Base-by-base conservation (phyloP, 352 stramenopile species). In the Peronospora farinosa region DNA sequence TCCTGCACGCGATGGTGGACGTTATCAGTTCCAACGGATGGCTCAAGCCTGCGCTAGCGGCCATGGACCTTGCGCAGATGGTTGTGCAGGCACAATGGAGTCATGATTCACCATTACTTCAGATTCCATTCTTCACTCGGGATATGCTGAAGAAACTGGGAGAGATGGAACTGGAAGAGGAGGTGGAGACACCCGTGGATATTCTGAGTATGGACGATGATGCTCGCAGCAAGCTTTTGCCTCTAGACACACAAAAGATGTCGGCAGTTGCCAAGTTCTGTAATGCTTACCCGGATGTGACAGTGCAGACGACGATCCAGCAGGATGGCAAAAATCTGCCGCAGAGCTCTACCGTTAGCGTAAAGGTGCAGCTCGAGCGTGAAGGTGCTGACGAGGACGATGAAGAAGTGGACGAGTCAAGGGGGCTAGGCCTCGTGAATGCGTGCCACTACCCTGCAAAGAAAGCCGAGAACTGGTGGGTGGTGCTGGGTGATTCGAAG, bases 31-130 rank as follows among this genome's bases (percentile, higher is more conserved):
- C 92, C 38, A 98, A 98, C 65, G 93, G 95, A 4, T 99, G 96
- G 96, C 78, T 99, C 9, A 98, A 98, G 71, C 96, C 97, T 5
- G 96, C 96, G 4, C 67, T 99, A 7, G 92, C 95, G 11, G 95
- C 96, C 6, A 99, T 99, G 96, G 97, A 99, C 58, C 77, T 99
- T 5, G 95, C 86, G 15, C 97, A 99, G 69, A 99, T 99, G 96
- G 78, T 99, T 38, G 94, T 99, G 19, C 97, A 99, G 60, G 97
- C 92, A 1, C 78, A 98, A 33, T 99, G 96, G 95, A 98, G 94
- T 56, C 98, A 93, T 44, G 96, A 99, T 47, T 96, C 96, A 46
- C 80, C 95, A 16, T 57, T 99, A 43, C 63, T 98, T 45, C 92
- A 98, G 62, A 96, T 99, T 33, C 96, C 96, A 36, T 97, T 98